Base-by-base conservation (phyloP, 1,284 basidiomycete genomes). In the Apiotrichum gamsii region DNA sequence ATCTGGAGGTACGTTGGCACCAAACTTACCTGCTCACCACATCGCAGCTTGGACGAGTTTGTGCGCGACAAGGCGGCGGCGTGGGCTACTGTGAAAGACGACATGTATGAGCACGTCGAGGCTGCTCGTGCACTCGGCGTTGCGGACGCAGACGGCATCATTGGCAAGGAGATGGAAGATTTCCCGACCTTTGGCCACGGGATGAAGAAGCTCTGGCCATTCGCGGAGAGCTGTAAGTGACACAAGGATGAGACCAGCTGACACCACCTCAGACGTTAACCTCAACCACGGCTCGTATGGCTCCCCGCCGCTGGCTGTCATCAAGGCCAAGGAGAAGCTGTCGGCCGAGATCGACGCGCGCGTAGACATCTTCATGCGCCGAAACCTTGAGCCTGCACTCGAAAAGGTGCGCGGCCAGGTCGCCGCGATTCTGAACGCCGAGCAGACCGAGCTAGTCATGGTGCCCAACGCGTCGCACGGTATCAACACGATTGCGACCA, bases 261-360 rank as follows among this genome's bases (percentile, higher is more conserved):
- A 52, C 32, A 18, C 0, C 25, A n/a, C n/a, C n/a, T n/a, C 43
- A 70, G 67, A 83, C 58, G 68, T 83, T 47, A 84, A 84, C 61
- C 63, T 85, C 35, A 85, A 85, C 56, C 72, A 83, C 48, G 84
- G 82, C 4, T 82, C 83, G 0, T 87, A 81, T 55, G 86, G 86
- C 4, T 79, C 84, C 2, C 67, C 79, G 0, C 84, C 86, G 0
- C 66, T 72, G 2, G 79, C 81, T 8, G 83, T 89, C 14, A 63
- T 78, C 16, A 73, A 75, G 28, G 77, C 76, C 18, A 77, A 75
- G 58, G 69, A 76, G 24, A 67, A 74, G 21, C 60, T 82, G 9
- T 67, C 72, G 0, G 67, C 74, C 13, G 60, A 78, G 54, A 72
- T 78, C 20, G 86, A 88, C 62, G 57, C 69, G 1, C 79, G 78